Evolutionary conservation across 2,329 filamentous ascomycete genomes (phyloP).

Genomic region (Trichophyton mentagrophytes): DNA sequence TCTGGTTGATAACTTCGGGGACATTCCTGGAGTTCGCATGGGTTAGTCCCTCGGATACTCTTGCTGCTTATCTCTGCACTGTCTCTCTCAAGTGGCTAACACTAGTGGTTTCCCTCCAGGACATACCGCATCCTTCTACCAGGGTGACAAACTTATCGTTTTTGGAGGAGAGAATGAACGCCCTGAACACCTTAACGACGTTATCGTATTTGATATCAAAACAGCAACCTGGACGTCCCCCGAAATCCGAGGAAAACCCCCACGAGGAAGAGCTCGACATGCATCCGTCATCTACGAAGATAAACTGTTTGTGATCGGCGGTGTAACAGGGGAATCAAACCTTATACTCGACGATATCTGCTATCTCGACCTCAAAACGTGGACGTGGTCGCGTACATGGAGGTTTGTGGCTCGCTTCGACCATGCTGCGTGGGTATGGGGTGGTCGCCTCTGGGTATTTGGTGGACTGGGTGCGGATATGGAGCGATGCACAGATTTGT

Average conservation of each 20-base stretch:
- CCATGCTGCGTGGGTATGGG: slow-evolving; percentile 87
- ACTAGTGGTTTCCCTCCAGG: slow-evolving; percentile 39
- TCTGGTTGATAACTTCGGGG: slow-evolving; percentile 94
- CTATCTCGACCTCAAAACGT: slow-evolving; percentile 92
- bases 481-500: slow-evolving; percentile 91
- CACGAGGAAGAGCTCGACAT: slow-evolving; percentile 82
- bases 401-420: slow-evolving; percentile 90
- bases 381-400: slow-evolving; percentile 95
- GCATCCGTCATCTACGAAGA: slow-evolving; percentile 91
- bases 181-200: slow-evolving; percentile 83
- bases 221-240: slow-evolving; percentile 94
- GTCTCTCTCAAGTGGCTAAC: not conserved
- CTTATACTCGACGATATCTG: slow-evolving; percentile 91
- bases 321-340: slow-evolving; percentile 87
- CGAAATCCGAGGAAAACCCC: slow-evolving; percentile 67
- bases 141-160: slow-evolving; percentile 88
- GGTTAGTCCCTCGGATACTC: slow-evolving; percentile 41
- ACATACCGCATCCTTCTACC: slow-evolving; percentile 86
- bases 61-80: not conserved
- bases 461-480: slow-evolving; percentile 90
- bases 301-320: slow-evolving; percentile 88
- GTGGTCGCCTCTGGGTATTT: slow-evolving; percentile 89
- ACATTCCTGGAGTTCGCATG: slow-evolving; percentile 95
- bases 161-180: slow-evolving; percentile 98
- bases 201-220: slow-evolving; percentile 90